A percentile compares a stretch with the other conserved stretches of the same genome.
phyloP scores from a whole-genome alignment of 2,329 filamentous ascomycete species.

The Colletotrichum simmondsii region DNA sequence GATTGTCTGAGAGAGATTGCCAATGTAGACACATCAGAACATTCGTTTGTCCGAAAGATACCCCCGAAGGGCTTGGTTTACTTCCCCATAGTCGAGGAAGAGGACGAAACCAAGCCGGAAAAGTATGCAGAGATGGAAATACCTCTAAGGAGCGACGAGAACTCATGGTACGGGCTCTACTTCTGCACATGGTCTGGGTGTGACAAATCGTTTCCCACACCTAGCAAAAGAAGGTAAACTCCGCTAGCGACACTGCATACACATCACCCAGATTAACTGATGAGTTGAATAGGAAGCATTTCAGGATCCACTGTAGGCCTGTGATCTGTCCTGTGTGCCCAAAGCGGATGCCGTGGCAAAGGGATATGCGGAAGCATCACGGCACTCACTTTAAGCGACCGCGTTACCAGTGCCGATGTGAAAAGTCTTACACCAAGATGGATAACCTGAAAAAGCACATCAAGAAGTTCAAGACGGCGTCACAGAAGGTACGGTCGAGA shows the following conservation, averaged over 20 bases:
- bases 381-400: neutral
- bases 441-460: neutral
- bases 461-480: neutral
- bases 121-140: neutral
- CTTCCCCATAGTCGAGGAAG: neutral
- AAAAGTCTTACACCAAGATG: neutral
- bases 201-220: neutral
- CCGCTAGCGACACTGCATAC: too few relatives aligned
- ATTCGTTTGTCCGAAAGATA: neutral
- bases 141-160: neutral
- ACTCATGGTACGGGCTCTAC: neutral
- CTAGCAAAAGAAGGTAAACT: neutral
- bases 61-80: neutral
- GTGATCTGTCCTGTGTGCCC: neutral
- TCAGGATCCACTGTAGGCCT: neutral
- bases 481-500: neutral
- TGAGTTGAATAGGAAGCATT: neutral
- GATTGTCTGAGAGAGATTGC: neutral
- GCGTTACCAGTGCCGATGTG: neutral
- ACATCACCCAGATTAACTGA: neutral
- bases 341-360: neutral
- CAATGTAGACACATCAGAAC: neutral
- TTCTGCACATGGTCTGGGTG: neutral
- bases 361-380: conserved; percentile 2
- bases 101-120: neutral